Conservation (phyloP, 1,284 basidiomycete genomes). For the Hymenochaete sp. region DNA sequence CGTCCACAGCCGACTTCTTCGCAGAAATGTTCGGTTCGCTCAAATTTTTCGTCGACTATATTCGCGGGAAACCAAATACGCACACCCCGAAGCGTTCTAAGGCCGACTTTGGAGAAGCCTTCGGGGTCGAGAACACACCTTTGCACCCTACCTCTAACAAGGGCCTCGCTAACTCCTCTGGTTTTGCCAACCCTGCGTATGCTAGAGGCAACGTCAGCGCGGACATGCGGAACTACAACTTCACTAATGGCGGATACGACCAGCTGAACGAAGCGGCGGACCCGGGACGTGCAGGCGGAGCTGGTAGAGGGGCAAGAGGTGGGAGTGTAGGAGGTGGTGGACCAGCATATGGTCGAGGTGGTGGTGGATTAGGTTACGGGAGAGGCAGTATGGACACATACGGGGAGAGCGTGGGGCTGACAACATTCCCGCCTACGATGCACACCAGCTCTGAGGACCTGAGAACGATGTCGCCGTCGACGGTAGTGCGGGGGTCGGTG, state of each 20-base stretch:
- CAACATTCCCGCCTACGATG: too few relatives aligned
- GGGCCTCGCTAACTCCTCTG: background rate
- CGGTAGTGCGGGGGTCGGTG: too few relatives aligned
- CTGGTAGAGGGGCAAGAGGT: background rate
- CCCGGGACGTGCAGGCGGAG: background rate
- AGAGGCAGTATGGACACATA: constrained; percentile 3
- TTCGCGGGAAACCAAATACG: constrained; percentile 38
- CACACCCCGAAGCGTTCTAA: constrained; percentile 29
- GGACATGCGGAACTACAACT: too few relatives aligned
- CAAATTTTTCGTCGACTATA: constrained; percentile 48
- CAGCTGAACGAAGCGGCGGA: background rate
- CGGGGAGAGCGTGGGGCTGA: constrained; percentile 8
- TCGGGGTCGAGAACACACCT: constrained; percentile 30
- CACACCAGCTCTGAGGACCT: too few relatives aligned
- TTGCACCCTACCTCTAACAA: background rate
- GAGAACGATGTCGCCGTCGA: too few relatives aligned
- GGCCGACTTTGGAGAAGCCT: constrained; percentile 40
- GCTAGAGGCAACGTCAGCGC: constrained; percentile 1
- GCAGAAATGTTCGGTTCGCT: constrained; percentile 56
- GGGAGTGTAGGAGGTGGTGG: background rate
- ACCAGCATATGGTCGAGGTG: background rate
- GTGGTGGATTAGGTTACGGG: background rate
- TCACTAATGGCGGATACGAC: background rate
- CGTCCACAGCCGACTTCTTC: constrained; percentile 47
- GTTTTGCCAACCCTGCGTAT: background rate